Conservation (phyloP, 768 basidiomycete genomes). For the Trametes villosa region DNA sequence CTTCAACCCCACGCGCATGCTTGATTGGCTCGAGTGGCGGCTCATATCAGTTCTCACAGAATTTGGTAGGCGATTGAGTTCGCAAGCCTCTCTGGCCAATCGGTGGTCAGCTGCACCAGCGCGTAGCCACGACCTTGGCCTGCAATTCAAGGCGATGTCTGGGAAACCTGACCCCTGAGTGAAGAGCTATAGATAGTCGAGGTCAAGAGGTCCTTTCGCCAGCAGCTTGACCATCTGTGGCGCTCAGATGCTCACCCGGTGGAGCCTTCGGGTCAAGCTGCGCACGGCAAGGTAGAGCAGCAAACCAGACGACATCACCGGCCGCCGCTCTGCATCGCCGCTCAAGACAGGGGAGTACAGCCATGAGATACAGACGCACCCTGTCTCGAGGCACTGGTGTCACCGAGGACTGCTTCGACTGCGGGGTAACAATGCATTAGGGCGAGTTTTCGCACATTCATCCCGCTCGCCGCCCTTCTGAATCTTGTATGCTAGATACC, state of each 20-base stretch:
- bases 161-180: constrained; percentile 16
- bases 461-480: neutral
- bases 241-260: neutral
- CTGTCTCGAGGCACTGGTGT: constrained; percentile 5
- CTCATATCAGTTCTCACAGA: constrained; percentile 5
- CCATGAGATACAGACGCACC: neutral
- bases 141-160: constrained; percentile 3
- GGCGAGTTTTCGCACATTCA: constrained; percentile 18
- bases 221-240: neutral
- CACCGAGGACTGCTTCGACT: constrained; percentile 13
- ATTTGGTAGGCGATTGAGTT: constrained; percentile 9
- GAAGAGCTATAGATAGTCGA: constrained; percentile 5
- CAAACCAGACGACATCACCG: neutral
- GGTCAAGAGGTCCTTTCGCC: constrained; percentile 7
- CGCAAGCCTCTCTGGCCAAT: constrained; percentile 2
- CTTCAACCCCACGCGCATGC: neutral
- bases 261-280: neutral
- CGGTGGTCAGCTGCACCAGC: constrained; percentile 19
- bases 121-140: constrained; percentile 1
- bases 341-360: neutral
- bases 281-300: neutral
- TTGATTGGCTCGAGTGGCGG: neutral
- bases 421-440: constrained; percentile 17
- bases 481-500: constrained; percentile 18
- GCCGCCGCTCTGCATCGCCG: neutral